phyloP scores from a whole-genome alignment of 495 filamentous ascomycete species.

The Aspergillus homomorphus region DNA sequence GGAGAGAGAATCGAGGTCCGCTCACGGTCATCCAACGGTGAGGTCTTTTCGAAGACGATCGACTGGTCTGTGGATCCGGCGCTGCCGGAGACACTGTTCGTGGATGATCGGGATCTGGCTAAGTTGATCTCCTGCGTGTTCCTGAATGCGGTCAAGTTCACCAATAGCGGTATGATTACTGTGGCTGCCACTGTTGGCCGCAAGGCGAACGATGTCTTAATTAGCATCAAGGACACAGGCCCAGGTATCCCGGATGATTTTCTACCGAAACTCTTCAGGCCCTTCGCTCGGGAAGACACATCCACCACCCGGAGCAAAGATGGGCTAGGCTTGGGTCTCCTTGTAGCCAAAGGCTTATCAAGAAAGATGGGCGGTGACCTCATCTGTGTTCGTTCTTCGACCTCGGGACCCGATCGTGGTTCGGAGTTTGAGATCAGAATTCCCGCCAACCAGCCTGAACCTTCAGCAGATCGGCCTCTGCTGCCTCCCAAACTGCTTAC shows the following conservation, averaged over 20 bases:
- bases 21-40: conserved; percentile 56
- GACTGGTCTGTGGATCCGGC: conserved; percentile 63
- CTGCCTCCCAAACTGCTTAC: conserved; percentile 36
- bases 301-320: conserved; percentile 70
- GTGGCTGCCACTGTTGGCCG: conserved; percentile 52
- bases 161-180: conserved; percentile 63
- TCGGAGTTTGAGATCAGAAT: conserved; percentile 75
- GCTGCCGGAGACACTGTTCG: conserved; percentile 64
- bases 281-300: conserved; percentile 70
- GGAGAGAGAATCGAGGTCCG: conserved; percentile 69
- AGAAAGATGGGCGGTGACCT: conserved; percentile 75
- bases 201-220: conserved; percentile 53
- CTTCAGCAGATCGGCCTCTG: conserved; percentile 27
- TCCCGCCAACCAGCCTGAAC: conserved; percentile 54
- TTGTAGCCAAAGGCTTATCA: conserved; percentile 74
- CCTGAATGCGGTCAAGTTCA: conserved; percentile 79
- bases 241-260: conserved; percentile 70
- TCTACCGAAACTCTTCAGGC: conserved; percentile 68
- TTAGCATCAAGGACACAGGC: conserved; percentile 67
- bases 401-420: conserved; percentile 62
- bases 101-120: conserved; percentile 69
- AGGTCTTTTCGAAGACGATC: conserved; percentile 57
- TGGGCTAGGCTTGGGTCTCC: conserved; percentile 69
- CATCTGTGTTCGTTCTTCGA: conserved; percentile 64
- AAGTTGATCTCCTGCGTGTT: conserved; percentile 73